Conservation (phyloP, 495 filamentous ascomycete genomes). For the Aspergillus conjunctus region DNA sequence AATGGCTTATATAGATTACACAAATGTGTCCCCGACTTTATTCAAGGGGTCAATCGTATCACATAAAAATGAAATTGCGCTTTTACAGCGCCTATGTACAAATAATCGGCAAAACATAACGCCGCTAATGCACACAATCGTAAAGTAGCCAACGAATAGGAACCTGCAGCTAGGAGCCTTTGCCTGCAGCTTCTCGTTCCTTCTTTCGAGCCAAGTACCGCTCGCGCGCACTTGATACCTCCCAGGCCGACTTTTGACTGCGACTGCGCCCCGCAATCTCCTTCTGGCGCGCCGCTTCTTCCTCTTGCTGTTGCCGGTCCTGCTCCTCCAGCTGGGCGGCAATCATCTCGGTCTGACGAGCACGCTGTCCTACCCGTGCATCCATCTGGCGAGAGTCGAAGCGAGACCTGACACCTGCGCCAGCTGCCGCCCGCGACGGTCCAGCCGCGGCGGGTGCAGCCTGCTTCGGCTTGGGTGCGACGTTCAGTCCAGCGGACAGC, state of each 20-base stretch:
- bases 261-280: slow-evolving; percentile 71
- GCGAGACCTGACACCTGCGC: slow-evolving; percentile 34
- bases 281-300: slow-evolving; percentile 68
- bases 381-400: slow-evolving; percentile 40
- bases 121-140: slow-evolving; percentile 12
- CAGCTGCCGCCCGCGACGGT: slow-evolving; percentile 33
- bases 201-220: slow-evolving; percentile 83
- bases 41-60: neutral
- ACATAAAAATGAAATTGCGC: neutral
- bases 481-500: slow-evolving; percentile 83
- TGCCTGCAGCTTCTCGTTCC: slow-evolving; percentile 62
- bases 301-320: slow-evolving; percentile 74
- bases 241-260: slow-evolving; percentile 69
- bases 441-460: slow-evolving; percentile 32
- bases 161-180: slow-evolving; percentile 22
- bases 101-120: neutral
- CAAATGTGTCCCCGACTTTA: neutral
- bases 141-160: neutral
- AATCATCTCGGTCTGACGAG: slow-evolving; percentile 85
- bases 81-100: neutral
- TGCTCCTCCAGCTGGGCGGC: slow-evolving; percentile 68
- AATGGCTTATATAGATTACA: neutral
- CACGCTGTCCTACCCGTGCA: slow-evolving; percentile 62
- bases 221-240: slow-evolving; percentile 85
- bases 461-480: slow-evolving; percentile 62